A percentile compares a stretch with the other conserved stretches of the same genome.
phyloP scores from a whole-genome alignment of 345 rosid genomes.

The Schrenkiella parvula region DNA sequence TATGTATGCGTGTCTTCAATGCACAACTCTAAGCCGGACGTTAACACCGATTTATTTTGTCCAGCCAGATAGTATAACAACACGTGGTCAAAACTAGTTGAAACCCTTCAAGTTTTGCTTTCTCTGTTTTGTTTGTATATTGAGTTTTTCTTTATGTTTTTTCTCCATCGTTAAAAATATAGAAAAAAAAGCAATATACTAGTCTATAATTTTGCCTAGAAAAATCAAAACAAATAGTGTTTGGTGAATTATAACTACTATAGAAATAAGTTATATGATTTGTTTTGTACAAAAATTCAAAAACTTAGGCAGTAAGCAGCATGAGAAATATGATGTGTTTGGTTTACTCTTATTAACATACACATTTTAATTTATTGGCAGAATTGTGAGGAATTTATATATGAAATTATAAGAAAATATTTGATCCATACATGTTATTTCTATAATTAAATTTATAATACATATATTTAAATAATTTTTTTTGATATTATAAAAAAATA shows the following conservation, averaged over 20 bases:
- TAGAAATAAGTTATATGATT: background rate
- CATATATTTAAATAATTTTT: no score
- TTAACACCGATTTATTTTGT: background rate
- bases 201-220: no score
- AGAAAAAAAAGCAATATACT: background rate
- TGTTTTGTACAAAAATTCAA: background rate
- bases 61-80: background rate
- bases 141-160: background rate
- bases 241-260: background rate
- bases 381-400: no score
- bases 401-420: no score
- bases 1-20: slow-evolving; percentile 2
- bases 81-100: background rate
- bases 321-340: no score
- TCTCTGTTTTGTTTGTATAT: background rate
- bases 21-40: slow-evolving; percentile 3
- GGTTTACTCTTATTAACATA: no score
- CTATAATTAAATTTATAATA: no score
- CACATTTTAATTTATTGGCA: no score
- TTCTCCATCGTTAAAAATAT: background rate
- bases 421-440: no score
- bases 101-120: background rate
- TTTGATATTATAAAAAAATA: no score
- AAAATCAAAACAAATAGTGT: background rate
- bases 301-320: no score